Conservation (phyloP, 345 rosid species). For the Boechera divaricarpa region DNA sequence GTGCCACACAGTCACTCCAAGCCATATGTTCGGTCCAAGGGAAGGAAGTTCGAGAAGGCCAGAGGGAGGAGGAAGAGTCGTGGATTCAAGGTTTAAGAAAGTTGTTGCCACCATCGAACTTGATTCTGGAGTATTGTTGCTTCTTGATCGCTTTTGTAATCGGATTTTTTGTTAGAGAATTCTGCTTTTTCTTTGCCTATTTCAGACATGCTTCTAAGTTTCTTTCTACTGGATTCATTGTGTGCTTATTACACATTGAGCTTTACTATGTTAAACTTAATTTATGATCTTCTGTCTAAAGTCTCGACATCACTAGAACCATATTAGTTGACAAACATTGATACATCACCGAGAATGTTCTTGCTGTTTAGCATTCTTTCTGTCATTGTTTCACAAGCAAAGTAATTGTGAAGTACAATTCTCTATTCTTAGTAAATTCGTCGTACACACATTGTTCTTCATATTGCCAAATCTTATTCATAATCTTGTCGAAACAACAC, state of each 20-base stretch:
- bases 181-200: constrained; percentile 31
- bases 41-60: constrained; percentile 92
- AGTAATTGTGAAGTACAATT: background rate
- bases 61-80: constrained; percentile 90
- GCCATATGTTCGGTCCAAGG: constrained; percentile 86
- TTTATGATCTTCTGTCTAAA: background rate
- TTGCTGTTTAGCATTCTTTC: background rate
- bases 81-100: constrained; percentile 70
- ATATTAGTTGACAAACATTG: background rate
- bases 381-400: background rate
- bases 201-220: constrained; percentile 29
- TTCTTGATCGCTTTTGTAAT: constrained; percentile 27
- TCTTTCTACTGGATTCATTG: constrained; percentile 21
- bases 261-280: background rate
- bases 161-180: constrained; percentile 47
- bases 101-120: constrained; percentile 16
- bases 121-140: constrained; percentile 41
- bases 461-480: background rate
- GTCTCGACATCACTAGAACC: background rate
- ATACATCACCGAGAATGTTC: background rate
- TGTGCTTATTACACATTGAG: constrained; percentile 9
- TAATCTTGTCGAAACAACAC: background rate
- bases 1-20: constrained; percentile 92
- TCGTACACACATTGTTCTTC: background rate
- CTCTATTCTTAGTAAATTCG: background rate